phyloP scores from a whole-genome alignment of 192 early-diverging fungal species.

The Coemansia sp. region DNA sequence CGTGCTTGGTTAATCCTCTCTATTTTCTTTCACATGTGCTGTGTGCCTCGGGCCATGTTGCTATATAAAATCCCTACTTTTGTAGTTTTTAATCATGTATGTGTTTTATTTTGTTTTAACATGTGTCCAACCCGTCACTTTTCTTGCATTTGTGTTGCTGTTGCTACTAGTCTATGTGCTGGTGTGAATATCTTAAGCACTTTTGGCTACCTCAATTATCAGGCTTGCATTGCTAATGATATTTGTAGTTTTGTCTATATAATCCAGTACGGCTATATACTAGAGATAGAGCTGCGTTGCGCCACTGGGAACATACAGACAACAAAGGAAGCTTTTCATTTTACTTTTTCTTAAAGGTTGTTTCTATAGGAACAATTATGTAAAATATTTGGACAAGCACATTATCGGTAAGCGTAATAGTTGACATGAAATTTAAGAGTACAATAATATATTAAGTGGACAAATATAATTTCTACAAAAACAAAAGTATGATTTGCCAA shows the following conservation, averaged over 20 bases:
- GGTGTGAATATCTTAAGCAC: too few relatives aligned
- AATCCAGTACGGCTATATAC: not conserved
- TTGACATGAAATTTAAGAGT: not conserved
- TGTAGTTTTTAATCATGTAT: too few relatives aligned
- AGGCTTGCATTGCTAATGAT: not conserved
- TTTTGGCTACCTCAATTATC: not conserved
- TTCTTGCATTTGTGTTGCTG: too few relatives aligned
- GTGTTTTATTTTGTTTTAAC: too few relatives aligned
- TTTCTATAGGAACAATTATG: not conserved
- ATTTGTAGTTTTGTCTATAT: not conserved
- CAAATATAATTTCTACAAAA: too few relatives aligned
- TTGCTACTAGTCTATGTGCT: too few relatives aligned
- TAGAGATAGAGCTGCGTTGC: not conserved
- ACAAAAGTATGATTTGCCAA: too few relatives aligned
- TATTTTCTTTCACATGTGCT: not conserved
- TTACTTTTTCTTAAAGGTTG: not conserved
- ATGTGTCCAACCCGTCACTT: too few relatives aligned
- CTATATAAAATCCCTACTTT: too few relatives aligned
- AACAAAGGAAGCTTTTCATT: not conserved
- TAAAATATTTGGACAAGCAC: not conserved
- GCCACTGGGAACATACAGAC: not conserved
- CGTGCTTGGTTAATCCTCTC: slow-evolving; percentile 23
- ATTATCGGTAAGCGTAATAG: not conserved
- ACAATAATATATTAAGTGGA: not conserved
- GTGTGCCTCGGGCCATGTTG: not conserved